These are phyloP conservation scores for Arctium minus DNA, from an alignment of 129 eudicot genomes.

Conservation along the genomic window DNA sequence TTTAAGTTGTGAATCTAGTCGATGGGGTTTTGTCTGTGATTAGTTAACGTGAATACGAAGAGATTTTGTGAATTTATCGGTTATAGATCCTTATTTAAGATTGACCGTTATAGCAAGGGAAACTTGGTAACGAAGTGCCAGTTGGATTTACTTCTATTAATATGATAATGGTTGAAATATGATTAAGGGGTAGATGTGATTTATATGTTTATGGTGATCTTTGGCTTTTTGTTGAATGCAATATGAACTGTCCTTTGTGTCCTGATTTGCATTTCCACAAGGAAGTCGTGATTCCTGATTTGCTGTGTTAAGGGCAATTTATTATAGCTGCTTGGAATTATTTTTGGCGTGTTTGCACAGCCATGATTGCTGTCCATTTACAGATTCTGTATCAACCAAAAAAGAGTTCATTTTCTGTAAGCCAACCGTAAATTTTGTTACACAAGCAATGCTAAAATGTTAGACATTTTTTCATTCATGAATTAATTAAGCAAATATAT, in stretches of 20 bases:
- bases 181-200: not conserved
- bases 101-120: not conserved
- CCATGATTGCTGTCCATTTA: not conserved
- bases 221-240: conserved; percentile 11
- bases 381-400: not conserved
- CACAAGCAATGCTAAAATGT: conserved; percentile 10
- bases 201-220: conserved; percentile 11
- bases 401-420: not conserved
- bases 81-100: conserved; percentile 7
- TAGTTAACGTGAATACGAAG: not conserved
- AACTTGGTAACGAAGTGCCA: not conserved
- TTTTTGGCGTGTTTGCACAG: not conserved
- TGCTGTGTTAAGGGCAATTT: not conserved
- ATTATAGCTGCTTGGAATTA: conserved; percentile 7
- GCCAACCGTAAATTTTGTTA: not conserved
- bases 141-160: not conserved
- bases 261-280: not conserved
- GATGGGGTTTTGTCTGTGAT: not conserved
- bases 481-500: not conserved
- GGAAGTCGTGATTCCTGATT: conserved; percentile 1
- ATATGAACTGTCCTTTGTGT: not conserved
- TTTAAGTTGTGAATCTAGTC: conserved; percentile 5
- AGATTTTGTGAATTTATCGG: conserved; percentile 2
- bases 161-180: not conserved
- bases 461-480: conserved; percentile 8